Conservation (phyloP, 2,329 filamentous ascomycete genomes). For the Colletotrichum costaricense region DNA sequence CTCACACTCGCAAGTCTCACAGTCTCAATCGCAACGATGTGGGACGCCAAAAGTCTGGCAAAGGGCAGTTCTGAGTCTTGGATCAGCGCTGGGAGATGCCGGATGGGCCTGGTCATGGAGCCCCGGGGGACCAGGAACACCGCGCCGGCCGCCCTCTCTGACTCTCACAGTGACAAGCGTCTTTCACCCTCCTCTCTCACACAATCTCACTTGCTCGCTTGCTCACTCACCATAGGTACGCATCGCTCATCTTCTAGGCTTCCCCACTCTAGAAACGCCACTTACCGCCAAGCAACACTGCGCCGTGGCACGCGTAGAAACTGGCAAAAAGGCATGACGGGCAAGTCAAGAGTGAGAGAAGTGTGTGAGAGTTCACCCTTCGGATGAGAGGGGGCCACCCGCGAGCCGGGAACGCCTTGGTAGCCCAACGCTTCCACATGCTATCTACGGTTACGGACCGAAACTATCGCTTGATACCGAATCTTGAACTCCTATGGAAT, state of each 20-base stretch:
- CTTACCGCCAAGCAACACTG: not conserved
- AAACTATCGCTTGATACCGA: not conserved
- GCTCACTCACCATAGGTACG: not conserved
- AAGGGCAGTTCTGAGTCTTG: not conserved
- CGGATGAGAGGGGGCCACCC: not conserved
- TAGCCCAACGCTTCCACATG: not conserved
- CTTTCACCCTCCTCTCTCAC: too few relatives aligned
- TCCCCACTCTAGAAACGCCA: slow-evolving; percentile 13
- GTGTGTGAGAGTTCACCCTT: not conserved
- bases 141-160: not conserved
- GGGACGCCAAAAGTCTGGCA: not conserved
- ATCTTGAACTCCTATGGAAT: not conserved
- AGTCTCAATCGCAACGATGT: not conserved
- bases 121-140: slow-evolving; percentile 1
- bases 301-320: not conserved
- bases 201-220: too few relatives aligned
- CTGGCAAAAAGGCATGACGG: not conserved
- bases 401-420: not conserved
- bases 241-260: not conserved
- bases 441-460: not conserved
- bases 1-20: not conserved
- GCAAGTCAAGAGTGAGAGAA: not conserved
- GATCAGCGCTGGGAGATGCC: not conserved
- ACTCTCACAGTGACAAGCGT: not conserved
- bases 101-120: too few relatives aligned